These are phyloP conservation scores for Ocimum tenuiflorum DNA, from an alignment of 257 asterid genomes.

Conservation along the genomic window DNA sequence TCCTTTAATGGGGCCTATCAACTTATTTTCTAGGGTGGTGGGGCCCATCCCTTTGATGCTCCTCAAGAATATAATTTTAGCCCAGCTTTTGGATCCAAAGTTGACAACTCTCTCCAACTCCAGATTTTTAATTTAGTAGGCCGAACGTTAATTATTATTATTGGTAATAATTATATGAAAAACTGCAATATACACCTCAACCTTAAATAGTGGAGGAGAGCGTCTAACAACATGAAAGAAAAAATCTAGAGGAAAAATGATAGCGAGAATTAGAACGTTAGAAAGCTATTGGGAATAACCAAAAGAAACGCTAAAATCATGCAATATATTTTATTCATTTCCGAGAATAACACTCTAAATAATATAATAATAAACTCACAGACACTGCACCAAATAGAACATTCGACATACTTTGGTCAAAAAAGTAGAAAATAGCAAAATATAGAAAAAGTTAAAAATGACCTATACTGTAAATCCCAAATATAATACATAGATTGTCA, in stretches of 20 bases:
- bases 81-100: slow-evolving; percentile 57
- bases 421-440: background rate
- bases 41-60: slow-evolving; percentile 40
- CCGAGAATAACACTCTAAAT: background rate
- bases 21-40: slow-evolving; percentile 27
- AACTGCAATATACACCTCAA: background rate
- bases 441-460: background rate
- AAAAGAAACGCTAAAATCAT: background rate
- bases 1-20: slow-evolving; percentile 26
- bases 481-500: no score
- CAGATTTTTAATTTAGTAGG: slow-evolving; percentile 8
- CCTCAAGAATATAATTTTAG: slow-evolving; percentile 9
- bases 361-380: background rate
- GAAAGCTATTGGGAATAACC: background rate
- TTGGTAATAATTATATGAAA: background rate
- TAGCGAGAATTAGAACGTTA: slow-evolving; percentile 17
- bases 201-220: slow-evolving; percentile 15
- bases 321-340: background rate
- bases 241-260: background rate
- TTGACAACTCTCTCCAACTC: slow-evolving; percentile 12
- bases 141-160: background rate
- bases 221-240: background rate
- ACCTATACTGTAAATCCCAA: no score
- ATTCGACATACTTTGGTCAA: background rate
- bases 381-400: background rate